Evolutionary conservation across 306 rosid genomes (phyloP).

Genomic region (Gastrolobium villosum): DNA sequence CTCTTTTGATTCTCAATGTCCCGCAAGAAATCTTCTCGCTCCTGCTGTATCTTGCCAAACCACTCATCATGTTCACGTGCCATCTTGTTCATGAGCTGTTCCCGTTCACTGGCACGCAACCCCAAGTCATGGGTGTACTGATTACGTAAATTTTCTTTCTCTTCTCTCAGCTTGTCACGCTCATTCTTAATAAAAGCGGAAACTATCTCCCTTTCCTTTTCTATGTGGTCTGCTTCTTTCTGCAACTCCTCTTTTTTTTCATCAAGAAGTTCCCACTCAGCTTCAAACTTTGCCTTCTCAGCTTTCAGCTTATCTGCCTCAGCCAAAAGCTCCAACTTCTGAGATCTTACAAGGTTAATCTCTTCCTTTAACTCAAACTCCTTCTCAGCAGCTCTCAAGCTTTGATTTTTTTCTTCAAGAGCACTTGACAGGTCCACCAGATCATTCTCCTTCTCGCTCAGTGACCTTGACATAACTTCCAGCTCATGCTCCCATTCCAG

Average conservation of each 20-base stretch:
- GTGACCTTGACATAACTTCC: conserved; percentile 69
- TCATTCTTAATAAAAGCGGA: conserved; percentile 80
- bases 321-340: conserved; percentile 75
- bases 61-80: conserved; percentile 82
- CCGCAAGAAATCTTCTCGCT: conserved; percentile 77
- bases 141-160: conserved; percentile 71
- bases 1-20: conserved; percentile 82
- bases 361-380: conserved; percentile 91
- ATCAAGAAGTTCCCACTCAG: conserved; percentile 96
- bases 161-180: conserved; percentile 73
- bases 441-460: conserved; percentile 83
- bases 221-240: conserved; percentile 73
- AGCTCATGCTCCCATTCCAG: conserved; percentile 80
- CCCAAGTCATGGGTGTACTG: conserved; percentile 73
- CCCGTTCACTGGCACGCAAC: conserved; percentile 79
- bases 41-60: conserved; percentile 91
- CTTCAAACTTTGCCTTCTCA: conserved; percentile 95
- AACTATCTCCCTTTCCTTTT: conserved; percentile 74
- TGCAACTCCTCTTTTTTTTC: conserved; percentile 82
- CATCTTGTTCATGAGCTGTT: conserved; percentile 90
- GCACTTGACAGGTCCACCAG: conserved; percentile 62
- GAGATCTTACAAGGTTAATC: conserved; percentile 82
- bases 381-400: conserved; percentile 60
- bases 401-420: conserved; percentile 73
- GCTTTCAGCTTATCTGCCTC: conserved; percentile 79